phyloP scores from a whole-genome alignment of 495 filamentous ascomycete genomes.

The Neurospora terricola region DNA sequence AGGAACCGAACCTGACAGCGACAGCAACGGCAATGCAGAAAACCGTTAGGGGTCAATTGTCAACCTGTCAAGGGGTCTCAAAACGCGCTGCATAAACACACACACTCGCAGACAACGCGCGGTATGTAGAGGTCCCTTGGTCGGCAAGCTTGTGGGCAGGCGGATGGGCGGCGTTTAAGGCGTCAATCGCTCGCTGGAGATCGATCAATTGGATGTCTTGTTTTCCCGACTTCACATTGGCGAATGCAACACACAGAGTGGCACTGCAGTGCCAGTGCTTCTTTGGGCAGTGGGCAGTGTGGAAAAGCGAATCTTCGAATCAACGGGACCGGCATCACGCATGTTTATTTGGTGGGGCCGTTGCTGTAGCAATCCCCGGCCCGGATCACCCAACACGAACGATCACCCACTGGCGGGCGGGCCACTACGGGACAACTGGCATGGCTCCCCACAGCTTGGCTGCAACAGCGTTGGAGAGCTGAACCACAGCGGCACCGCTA shows the following conservation, averaged over 20 bases:
- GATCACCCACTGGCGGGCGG: background rate
- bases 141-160: background rate
- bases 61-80: background rate
- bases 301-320: background rate
- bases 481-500: background rate
- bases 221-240: background rate
- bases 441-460: background rate
- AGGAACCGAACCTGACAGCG: background rate
- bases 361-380: conserved; percentile 5
- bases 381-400: background rate
- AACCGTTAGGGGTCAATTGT: background rate
- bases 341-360: conserved; percentile 10
- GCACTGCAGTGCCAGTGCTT: background rate
- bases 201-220: background rate
- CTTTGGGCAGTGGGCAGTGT: background rate
- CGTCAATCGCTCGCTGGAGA: background rate
- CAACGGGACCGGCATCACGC: background rate
- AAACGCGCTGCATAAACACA: background rate
- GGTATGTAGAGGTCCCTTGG: background rate
- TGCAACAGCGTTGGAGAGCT: background rate
- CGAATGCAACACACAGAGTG: background rate
- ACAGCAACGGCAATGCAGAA: background rate
- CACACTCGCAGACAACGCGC: background rate
- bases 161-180: background rate
- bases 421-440: background rate